Conservation (phyloP, 305 asterid species). For the Plantago coronopus region DNA sequence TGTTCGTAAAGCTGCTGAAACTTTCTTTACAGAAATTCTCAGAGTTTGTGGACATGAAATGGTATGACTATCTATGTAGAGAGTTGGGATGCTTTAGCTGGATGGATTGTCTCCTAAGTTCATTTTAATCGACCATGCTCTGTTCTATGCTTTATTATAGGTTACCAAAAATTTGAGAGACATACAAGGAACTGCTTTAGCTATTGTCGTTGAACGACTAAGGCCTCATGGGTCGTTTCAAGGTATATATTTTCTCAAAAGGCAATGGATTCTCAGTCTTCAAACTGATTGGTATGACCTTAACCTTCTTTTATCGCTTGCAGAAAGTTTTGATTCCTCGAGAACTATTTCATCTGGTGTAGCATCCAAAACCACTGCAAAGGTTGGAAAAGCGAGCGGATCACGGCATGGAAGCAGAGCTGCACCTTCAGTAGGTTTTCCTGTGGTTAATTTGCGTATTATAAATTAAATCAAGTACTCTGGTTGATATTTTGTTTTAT, state of each 20-base stretch:
- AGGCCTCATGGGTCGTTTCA: constrained; percentile 66
- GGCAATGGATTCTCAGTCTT: neutral
- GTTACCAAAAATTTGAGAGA: constrained; percentile 85
- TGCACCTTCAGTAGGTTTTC: constrained; percentile 68
- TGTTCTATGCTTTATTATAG: constrained; percentile 30
- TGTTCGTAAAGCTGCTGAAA: constrained; percentile 98
- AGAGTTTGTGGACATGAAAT: constrained; percentile 93
- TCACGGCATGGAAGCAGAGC: constrained; percentile 72
- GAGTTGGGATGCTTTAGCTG: no score
- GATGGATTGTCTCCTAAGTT: neutral
- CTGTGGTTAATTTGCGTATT: constrained; percentile 22
- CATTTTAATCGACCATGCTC: neutral
- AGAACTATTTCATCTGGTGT: constrained; percentile 50
- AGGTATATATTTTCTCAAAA: constrained; percentile 35
- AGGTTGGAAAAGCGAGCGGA: constrained; percentile 63
- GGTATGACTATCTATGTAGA: constrained; percentile 37
- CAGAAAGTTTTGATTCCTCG: constrained; percentile 64
- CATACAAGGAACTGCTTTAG: constrained; percentile 92
- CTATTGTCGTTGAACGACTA: constrained; percentile 80
- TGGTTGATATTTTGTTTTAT: constrained; percentile 21
- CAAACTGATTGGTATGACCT: constrained; percentile 19
- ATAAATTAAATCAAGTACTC: neutral
- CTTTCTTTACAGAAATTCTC: constrained; percentile 75
- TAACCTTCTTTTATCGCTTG: constrained; percentile 23
- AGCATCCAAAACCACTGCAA: constrained; percentile 59